phyloP scores from a whole-genome alignment of 768 basidiomycete species.

The Phylloporus sp. region DNA sequence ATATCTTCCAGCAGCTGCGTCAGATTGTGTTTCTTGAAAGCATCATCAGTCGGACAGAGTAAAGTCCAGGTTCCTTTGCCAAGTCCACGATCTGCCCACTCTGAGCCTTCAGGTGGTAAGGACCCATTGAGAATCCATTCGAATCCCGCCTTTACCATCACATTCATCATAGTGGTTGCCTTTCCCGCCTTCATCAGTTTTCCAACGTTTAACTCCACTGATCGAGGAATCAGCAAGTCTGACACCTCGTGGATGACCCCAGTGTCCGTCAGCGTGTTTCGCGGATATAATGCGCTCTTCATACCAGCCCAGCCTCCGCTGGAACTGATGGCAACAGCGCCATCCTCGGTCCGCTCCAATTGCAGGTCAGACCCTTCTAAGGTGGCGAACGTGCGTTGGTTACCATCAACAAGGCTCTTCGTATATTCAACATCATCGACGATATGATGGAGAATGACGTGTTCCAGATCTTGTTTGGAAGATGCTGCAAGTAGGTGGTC shows the following conservation, averaged over 20 bases:
- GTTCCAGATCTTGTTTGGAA: conserved; percentile 75
- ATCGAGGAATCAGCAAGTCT: conserved; percentile 81
- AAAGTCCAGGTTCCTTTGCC: conserved; percentile 73
- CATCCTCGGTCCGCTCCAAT: conserved; percentile 56
- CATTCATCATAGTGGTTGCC: conserved; percentile 80
- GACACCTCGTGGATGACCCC: conserved; percentile 90
- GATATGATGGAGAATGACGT: conserved; percentile 85
- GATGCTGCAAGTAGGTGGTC: conserved; percentile 77
- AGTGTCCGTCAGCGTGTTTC: conserved; percentile 75
- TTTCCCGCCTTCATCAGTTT: conserved; percentile 89
- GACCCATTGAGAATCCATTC: conserved; percentile 91
- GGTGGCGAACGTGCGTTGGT: conserved; percentile 71
- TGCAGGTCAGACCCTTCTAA: conserved; percentile 83
- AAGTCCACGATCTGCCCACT: conserved; percentile 54
- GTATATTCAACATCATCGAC: conserved; percentile 75
- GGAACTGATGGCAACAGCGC: conserved; percentile 45
- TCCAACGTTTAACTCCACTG: conserved; percentile 80
- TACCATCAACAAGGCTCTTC: conserved; percentile 54
- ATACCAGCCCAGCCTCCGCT: conserved; percentile 81
- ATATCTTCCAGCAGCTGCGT: conserved; percentile 62
- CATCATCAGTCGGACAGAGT: conserved; percentile 87
- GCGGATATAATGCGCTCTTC: conserved; percentile 53
- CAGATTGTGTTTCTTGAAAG: conserved; percentile 84
- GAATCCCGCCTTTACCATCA: conserved; percentile 81
- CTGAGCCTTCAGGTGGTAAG: conserved; percentile 64